These are phyloP conservation scores for Thermomucor indicae-seudaticae DNA, from an alignment of 371 early-diverging fungal genomes.

Conservation along the genomic window DNA sequence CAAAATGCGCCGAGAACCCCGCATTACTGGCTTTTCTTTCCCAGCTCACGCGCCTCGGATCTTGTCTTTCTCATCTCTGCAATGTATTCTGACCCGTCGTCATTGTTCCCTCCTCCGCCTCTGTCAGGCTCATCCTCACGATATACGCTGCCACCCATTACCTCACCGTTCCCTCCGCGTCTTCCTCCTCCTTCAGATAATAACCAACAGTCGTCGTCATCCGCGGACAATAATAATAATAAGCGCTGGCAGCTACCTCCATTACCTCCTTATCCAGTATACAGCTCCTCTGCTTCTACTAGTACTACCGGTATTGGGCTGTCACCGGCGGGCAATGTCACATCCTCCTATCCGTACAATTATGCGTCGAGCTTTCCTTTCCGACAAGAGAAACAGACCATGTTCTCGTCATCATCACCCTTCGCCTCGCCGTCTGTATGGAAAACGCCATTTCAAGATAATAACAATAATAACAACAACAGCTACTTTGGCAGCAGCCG, in stretches of 20 bases:
- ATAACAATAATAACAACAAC: neutral
- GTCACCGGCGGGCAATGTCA: neutral
- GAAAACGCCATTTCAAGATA: neutral
- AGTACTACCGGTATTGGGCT: neutral
- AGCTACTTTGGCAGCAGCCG: neutral
- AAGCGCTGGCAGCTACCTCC: slow-evolving; percentile 7
- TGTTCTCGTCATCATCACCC: neutral
- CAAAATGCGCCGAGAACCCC: no score
- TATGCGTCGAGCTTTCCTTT: no score
- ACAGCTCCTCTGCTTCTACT: neutral
- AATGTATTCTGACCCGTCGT: slow-evolving; percentile 9
- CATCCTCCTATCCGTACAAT: no score
- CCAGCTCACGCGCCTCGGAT: no score
- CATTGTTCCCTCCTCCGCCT: slow-evolving; percentile 5
- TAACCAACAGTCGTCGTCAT: neutral
- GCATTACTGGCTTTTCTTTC: no score
- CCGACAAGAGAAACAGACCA: no score
- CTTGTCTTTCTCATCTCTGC: no score
- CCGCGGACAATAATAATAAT: neutral
- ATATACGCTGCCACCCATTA: slow-evolving; percentile 5
- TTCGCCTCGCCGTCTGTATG: neutral
- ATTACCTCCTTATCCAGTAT: neutral
- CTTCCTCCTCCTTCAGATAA: neutral
- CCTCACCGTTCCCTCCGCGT: neutral
- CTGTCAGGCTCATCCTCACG: slow-evolving; percentile 5